A percentile compares a stretch with the other conserved stretches of the same genome.
phyloP scores from a whole-genome alignment of 1,284 basidiomycete species.

The Porodaedalea pini region DNA sequence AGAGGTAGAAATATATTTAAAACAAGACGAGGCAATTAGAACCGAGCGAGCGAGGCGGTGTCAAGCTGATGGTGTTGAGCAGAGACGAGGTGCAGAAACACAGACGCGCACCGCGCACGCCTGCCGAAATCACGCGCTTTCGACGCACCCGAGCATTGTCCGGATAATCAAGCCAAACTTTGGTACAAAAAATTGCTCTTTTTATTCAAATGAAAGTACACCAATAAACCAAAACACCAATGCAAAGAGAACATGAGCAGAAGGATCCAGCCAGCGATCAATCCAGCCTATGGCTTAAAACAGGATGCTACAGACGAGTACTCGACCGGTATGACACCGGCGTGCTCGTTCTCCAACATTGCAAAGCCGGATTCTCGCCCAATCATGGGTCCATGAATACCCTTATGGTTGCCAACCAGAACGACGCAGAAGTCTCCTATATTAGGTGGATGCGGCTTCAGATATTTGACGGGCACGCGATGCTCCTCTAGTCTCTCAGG shows the following conservation, averaged over 20 bases:
- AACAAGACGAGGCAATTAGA: too few species aligned
- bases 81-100: not conserved
- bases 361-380: not conserved
- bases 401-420: not conserved
- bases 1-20: too few species aligned
- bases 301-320: not conserved
- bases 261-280: not conserved
- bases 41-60: too few species aligned
- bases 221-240: not conserved
- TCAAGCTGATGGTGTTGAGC: not conserved
- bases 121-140: slow-evolving; percentile 1
- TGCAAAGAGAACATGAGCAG: not conserved
- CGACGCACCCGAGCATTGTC: not conserved
- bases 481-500: slow-evolving; percentile 6
- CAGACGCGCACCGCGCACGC: not conserved
- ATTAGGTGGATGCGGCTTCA: not conserved
- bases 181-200: not conserved
- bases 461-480: slow-evolving; percentile 14
- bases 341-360: not conserved
- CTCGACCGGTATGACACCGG: not conserved
- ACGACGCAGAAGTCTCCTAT: slow-evolving; percentile 8
- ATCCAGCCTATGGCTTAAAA: not conserved
- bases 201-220: not conserved
- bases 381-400: slow-evolving; percentile 4
- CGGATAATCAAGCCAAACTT: not conserved